phyloP scores from a whole-genome alignment of 1,284 basidiomycete species.

The Malassezia nana region DNA sequence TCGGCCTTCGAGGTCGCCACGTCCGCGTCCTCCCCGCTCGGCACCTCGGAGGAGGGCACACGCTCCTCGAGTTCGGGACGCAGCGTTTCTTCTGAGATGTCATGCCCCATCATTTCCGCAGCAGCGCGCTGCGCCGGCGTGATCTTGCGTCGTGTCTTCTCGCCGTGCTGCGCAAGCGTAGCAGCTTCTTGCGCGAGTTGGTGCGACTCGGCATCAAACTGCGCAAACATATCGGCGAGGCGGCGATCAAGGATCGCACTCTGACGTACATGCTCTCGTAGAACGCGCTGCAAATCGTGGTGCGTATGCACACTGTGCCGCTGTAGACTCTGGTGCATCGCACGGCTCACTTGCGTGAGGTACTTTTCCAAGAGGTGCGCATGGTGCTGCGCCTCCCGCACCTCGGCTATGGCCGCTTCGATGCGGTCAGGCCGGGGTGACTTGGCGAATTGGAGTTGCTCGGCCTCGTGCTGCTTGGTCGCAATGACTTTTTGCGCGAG shows the following conservation, averaged over 20 bases:
- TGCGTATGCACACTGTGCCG: slow-evolving; percentile 35
- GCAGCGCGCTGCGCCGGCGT: slow-evolving; percentile 15
- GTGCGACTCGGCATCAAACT: slow-evolving; percentile 1
- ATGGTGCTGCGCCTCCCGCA: slow-evolving; percentile 35
- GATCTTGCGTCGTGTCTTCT: slow-evolving; percentile 2
- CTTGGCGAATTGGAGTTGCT: slow-evolving; percentile 26
- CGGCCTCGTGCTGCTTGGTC: slow-evolving; percentile 31
- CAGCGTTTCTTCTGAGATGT: too few relatives aligned
- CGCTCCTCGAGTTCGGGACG: too few relatives aligned
- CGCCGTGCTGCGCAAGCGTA: neutral
- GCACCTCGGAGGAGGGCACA: neutral
- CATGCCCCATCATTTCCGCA: neutral
- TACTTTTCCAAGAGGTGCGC: slow-evolving; percentile 24
- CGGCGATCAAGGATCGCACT: slow-evolving; percentile 1
- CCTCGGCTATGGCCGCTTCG: slow-evolving; percentile 32
- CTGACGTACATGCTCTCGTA: slow-evolving; percentile 27
- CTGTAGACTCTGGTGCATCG: slow-evolving; percentile 29
- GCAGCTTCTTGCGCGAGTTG: slow-evolving; percentile 6
- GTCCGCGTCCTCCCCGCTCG: neutral
- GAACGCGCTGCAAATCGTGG: slow-evolving; percentile 30
- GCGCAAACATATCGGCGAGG: slow-evolving; percentile 5
- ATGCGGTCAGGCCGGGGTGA: slow-evolving; percentile 27
- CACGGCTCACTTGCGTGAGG: slow-evolving; percentile 22
- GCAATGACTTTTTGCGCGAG: slow-evolving; percentile 28
- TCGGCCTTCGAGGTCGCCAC: neutral